A percentile compares a stretch with the other conserved stretches of the same genome.
Conservation (phyloP, 2,329 filamentous ascomycete genomes). For the Intubia oerlemansii region DNA sequence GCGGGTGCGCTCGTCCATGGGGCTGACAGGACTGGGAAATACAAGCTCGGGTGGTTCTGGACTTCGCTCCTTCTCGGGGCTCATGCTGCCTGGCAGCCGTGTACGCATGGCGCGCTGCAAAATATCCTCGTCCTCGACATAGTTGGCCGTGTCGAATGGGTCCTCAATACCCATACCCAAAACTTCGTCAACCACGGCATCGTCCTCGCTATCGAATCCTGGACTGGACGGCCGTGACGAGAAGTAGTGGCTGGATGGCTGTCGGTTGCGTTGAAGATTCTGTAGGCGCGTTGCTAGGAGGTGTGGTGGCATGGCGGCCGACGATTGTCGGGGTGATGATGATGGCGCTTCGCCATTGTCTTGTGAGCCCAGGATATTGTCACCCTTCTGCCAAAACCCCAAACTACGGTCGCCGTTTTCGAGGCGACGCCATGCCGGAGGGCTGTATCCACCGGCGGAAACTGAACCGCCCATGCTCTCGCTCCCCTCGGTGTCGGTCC, state of each 20-base stretch:
- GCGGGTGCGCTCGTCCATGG: constrained; percentile 1
- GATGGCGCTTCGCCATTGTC: constrained; percentile 1
- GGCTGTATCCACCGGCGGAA: constrained; percentile 35
- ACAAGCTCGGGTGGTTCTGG: constrained; percentile 22
- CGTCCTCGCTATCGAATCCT: constrained; percentile 15
- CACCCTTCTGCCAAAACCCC: constrained; percentile 37
- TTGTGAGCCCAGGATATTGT: constrained; percentile 27
- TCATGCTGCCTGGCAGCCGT: constrained; percentile 31
- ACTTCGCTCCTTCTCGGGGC: constrained; percentile 30
- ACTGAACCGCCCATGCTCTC: constrained; percentile 20
- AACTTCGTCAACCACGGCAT: constrained; percentile 12
- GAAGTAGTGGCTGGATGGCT: neutral
- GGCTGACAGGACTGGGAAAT: constrained; percentile 10
- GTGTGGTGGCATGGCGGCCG: neutral
- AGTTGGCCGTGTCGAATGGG: constrained; percentile 2
- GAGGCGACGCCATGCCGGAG: constrained; percentile 38
- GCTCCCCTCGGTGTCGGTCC: constrained; percentile 17
- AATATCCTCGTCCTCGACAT: constrained; percentile 14
- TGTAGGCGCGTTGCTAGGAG: constrained; percentile 1
- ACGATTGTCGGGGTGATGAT: neutral
- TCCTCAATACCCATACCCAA: constrained; percentile 5
- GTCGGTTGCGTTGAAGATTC: neutral
- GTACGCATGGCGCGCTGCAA: constrained; percentile 31
- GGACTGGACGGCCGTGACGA: constrained; percentile 13
- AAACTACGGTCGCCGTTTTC: constrained; percentile 35